Conservation (phyloP, 371 early-diverging fungal genomes). For the Smittium mucronatum region DNA sequence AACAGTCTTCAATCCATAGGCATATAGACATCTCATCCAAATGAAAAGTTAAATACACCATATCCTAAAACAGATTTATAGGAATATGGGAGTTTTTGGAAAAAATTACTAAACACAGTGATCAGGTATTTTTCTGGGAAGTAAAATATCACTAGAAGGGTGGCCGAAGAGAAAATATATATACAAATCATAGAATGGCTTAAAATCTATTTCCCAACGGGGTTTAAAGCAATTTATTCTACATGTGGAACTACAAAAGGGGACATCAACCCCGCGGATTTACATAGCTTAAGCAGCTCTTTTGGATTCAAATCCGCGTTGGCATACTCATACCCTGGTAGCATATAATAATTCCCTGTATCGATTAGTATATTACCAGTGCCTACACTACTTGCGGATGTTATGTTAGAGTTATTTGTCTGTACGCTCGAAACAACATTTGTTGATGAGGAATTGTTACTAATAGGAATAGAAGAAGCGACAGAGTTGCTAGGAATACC, state of each 20-base stretch:
- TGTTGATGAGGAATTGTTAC: background rate
- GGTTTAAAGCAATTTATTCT: no score
- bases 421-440: background rate
- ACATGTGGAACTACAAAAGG: background rate
- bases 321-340: background rate
- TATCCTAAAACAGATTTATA: no score
- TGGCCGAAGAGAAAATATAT: no score
- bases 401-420: background rate
- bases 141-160: no score
- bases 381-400: background rate
- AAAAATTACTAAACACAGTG: no score
- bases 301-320: slow-evolving; percentile 4
- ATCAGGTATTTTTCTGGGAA: no score
- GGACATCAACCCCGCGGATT: slow-evolving; percentile 5
- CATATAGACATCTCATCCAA: no score
- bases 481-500: background rate
- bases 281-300: slow-evolving; percentile 6
- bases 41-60: no score
- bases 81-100: no score
- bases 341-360: background rate
- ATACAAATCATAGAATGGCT: no score
- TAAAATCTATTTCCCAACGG: no score
- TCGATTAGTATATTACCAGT: background rate
- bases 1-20: no score
- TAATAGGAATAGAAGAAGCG: background rate